These are phyloP conservation scores for Endoconidiophora laricicola DNA, from an alignment of 2,329 filamentous ascomycete species.

Conservation along the genomic window DNA sequence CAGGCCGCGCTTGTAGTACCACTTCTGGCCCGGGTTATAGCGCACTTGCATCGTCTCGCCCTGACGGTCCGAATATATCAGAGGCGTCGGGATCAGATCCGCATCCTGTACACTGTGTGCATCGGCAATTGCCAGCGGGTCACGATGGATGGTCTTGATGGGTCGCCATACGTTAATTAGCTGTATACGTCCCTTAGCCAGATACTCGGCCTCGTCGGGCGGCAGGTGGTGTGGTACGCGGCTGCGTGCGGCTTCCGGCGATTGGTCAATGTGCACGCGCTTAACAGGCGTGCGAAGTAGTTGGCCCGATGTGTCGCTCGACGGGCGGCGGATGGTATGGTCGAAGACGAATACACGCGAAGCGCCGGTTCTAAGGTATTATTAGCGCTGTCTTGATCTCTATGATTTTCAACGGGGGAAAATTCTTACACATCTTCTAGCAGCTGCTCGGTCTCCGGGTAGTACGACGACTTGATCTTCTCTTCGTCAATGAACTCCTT, in stretches of 20 bases:
- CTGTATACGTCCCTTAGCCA: slow-evolving; percentile 27
- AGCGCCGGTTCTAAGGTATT: slow-evolving; percentile 36
- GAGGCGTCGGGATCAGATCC: slow-evolving; percentile 31
- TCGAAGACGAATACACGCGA: slow-evolving; percentile 50
- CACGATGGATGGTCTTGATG: slow-evolving; percentile 27
- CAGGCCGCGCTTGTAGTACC: slow-evolving; percentile 36
- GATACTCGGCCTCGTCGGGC: slow-evolving; percentile 24
- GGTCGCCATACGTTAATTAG: slow-evolving; percentile 37
- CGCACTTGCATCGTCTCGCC: slow-evolving; percentile 33
- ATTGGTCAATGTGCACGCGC: slow-evolving; percentile 35
- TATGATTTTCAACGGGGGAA: slow-evolving; percentile 12
- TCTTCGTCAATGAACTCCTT: slow-evolving; percentile 34
- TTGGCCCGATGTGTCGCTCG: slow-evolving; percentile 30
- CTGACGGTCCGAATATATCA: slow-evolving; percentile 32
- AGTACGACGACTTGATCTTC: slow-evolving; percentile 47
- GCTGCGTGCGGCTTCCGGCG: slow-evolving; percentile 27
- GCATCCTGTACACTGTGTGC: slow-evolving; percentile 31
- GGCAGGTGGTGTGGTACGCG: slow-evolving; percentile 23
- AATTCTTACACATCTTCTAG: slow-evolving; percentile 32
- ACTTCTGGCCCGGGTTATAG: slow-evolving; percentile 27
- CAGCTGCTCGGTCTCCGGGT: slow-evolving; percentile 52
- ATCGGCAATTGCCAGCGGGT: slow-evolving; percentile 37
- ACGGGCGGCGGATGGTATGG: slow-evolving; percentile 47
- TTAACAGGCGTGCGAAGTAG: slow-evolving; percentile 30
- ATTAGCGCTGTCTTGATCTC: slow-evolving; percentile 15